Percentiles rank a stretch among this genome's conserved stretches.
Conservation (phyloP, 495 filamentous ascomycete genomes). For the Letharia lupina region DNA sequence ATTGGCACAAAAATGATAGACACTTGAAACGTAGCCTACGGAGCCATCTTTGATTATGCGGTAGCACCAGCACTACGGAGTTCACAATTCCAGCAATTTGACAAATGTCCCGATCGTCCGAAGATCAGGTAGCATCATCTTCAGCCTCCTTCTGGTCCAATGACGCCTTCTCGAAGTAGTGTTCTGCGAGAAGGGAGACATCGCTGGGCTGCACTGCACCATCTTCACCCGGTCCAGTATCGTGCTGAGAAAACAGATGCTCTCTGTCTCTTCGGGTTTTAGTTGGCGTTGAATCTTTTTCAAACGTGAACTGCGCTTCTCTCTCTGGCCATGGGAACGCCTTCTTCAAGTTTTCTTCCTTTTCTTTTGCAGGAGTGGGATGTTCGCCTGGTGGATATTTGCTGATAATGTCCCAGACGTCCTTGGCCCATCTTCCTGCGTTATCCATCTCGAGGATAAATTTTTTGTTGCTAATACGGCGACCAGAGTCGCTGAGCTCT, state of each 20-base stretch:
- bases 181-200: background rate
- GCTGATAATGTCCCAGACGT: background rate
- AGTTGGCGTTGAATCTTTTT: background rate
- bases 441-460: background rate
- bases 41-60: background rate
- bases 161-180: background rate
- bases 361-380: background rate
- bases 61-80: background rate
- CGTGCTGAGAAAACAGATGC: background rate
- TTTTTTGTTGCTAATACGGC: background rate
- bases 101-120: background rate
- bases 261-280: background rate
- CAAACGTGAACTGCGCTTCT: background rate
- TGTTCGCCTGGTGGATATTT: background rate
- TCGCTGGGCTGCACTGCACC: background rate
- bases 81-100: background rate
- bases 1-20: background rate
- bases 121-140: background rate
- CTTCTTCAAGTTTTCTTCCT: background rate
- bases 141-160: background rate
- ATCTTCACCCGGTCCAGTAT: background rate
- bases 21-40: background rate
- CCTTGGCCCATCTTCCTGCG: background rate
- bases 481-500: background rate
- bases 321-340: background rate